Percentiles rank a stretch among this genome's conserved stretches.
Evolutionary conservation across 2,329 filamentous ascomycete genomes (phyloP).

Genomic region (Fusarium begoniae): DNA sequence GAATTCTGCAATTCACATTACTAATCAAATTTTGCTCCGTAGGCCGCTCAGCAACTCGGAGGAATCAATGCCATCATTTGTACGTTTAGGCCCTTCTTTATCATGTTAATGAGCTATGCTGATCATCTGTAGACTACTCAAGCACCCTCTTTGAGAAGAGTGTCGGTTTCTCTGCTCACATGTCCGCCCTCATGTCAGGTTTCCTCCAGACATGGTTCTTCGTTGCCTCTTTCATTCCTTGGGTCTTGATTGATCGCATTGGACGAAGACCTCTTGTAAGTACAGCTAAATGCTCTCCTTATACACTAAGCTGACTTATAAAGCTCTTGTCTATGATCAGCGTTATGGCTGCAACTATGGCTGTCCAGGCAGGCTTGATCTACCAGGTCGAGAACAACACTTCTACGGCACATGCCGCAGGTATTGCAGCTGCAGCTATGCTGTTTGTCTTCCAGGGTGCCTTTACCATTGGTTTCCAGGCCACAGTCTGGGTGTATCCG

Average conservation of each 20-base stretch:
- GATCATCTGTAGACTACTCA: slow-evolving; percentile 49
- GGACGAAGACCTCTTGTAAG: slow-evolving; percentile 29
- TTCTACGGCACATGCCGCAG: slow-evolving; percentile 44
- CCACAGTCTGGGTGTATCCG: slow-evolving; percentile 49
- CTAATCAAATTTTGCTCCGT: too few relatives aligned
- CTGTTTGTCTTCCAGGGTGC: slow-evolving; percentile 53
- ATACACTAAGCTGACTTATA: not conserved
- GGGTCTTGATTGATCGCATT: slow-evolving; percentile 32
- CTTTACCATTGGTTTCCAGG: slow-evolving; percentile 52
- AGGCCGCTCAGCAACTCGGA: slow-evolving; percentile 54
- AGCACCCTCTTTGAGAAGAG: slow-evolving; percentile 57
- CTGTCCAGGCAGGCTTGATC: slow-evolving; percentile 51
- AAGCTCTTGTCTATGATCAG: slow-evolving; percentile 52
- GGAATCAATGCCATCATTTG: slow-evolving; percentile 61
- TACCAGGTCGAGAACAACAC: slow-evolving; percentile 52
- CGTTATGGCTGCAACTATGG: slow-evolving; percentile 53
- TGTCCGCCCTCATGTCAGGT: slow-evolving; percentile 62
- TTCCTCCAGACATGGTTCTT: slow-evolving; percentile 60
- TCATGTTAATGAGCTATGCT: not conserved
- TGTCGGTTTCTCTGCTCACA: slow-evolving; percentile 52
- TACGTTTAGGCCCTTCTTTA: not conserved
- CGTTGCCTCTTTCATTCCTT: slow-evolving; percentile 51
- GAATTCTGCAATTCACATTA: too few relatives aligned
- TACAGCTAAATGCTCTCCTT: fast-evolving
- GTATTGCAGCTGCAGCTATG: slow-evolving; percentile 53